These are phyloP conservation scores for Coriaria nepalensis DNA, from an alignment of 306 rosid species.

Conservation along the genomic window DNA sequence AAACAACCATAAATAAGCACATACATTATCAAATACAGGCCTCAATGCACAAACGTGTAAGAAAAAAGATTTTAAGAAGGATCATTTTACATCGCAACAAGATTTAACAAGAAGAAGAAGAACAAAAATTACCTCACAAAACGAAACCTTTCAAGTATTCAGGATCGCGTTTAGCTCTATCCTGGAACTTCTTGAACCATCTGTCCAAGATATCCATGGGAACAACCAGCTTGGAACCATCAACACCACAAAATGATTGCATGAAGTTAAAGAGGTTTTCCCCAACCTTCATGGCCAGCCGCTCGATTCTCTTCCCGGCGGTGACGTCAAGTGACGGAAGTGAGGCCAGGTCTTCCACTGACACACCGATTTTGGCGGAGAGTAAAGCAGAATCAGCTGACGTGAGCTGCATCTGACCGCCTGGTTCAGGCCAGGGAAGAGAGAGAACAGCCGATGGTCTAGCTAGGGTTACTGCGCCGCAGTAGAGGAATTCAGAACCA, in stretches of 20 bases:
- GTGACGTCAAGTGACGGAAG: slow-evolving; percentile 66
- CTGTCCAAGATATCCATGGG: slow-evolving; percentile 90
- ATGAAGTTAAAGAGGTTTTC: slow-evolving; percentile 84
- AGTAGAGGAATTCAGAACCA: slow-evolving; percentile 61
- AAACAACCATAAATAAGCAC: too few species aligned
- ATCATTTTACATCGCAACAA: too few species aligned
- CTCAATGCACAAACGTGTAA: too few species aligned
- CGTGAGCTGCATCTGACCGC: slow-evolving; percentile 48
- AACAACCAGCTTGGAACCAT: slow-evolving; percentile 69
- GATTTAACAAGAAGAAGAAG: too few species aligned
- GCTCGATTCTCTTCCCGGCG: slow-evolving; percentile 56
- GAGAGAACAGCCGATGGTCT: slow-evolving; percentile 76
- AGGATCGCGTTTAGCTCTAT: slow-evolving; percentile 74
- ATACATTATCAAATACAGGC: too few species aligned
- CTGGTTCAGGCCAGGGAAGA: slow-evolving; percentile 68
- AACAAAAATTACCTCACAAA: slow-evolving; percentile 1
- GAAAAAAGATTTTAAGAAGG: too few species aligned
- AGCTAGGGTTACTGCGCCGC: slow-evolving; percentile 61
- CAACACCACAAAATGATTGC: slow-evolving; percentile 89
- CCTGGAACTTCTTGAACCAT: slow-evolving; percentile 89
- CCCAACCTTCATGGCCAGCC: slow-evolving; percentile 70
- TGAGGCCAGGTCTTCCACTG: slow-evolving; percentile 76
- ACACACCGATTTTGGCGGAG: slow-evolving; percentile 85
- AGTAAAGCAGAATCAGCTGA: slow-evolving; percentile 47
- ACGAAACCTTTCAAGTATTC: slow-evolving; percentile 43